Evolutionary conservation across 1,139 yeast species (phyloP), one percentile per base, ranked within the genome.

Genomic region (Yamadazyma trypodendri): DNA sequence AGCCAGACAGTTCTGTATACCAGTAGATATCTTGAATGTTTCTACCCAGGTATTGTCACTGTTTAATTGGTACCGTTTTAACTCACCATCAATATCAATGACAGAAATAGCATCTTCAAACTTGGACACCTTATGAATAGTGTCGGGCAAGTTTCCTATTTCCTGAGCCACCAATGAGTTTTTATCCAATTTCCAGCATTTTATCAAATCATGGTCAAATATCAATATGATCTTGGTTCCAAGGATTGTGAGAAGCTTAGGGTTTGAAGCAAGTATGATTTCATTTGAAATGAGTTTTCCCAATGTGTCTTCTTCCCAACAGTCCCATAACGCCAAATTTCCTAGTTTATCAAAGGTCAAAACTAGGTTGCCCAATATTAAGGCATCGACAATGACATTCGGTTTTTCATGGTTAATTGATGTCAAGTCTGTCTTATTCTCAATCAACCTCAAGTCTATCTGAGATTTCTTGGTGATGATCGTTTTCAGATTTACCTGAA

Each of bases 321-420:
- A 80, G 44, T 82, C 79, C 90, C 92, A 88, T 6, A 84, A 63
- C 14, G 79, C 70, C 8, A 88, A 43, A 41, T 59, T 63, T 9
- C 77, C 72, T 7, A 83, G 81, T 18, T 70, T 66, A 28, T 77
- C 81, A 39, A 79, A 66, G 1, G 84, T 65, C 1, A 80, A 72
- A 0, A 61, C 70, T 29, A 64, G 42, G 42, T 68, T 69, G 45
- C 60, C 66, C 22, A 67, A 48, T 12, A 69, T 50, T 2, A 60
- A 56, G 0, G 72, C 71, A 36, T 58, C 61, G 43, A 54, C 48
- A 8, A 68, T 65, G 4, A 55, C 54, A 29, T 50, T 48, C 5
- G 42, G n/a, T n/a, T n/a, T 42, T 6, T 37, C 41, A 2, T 38
- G 36, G 3, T 13, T 9, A 28, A n/a, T n/a, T n/a, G n/a, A n/a